A percentile compares a stretch with the other conserved stretches of the same genome.
phyloP scores from a whole-genome alignment of 352 stramenopile species.

The Phytophthora pinifolia region DNA sequence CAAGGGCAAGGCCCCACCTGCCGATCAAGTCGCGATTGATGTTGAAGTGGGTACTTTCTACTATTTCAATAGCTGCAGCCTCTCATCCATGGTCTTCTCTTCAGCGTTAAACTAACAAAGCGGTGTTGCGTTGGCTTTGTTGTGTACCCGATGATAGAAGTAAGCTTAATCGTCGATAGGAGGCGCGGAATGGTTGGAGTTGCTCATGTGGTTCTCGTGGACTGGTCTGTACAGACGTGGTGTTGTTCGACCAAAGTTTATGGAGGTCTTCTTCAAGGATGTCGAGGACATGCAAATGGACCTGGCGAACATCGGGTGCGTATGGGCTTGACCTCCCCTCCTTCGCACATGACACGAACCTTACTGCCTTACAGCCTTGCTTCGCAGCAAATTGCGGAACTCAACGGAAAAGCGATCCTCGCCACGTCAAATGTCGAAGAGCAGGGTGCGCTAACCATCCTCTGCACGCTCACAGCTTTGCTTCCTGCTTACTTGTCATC shows the following conservation, averaged over 20 bases:
- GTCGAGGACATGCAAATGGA: conserved; percentile 95
- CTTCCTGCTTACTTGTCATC: neutral
- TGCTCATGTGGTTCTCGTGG: conserved; percentile 1
- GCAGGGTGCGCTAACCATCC: conserved; percentile 38
- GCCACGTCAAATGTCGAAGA: conserved; percentile 94
- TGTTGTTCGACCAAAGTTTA: conserved; percentile 84
- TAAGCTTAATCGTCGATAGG: neutral
- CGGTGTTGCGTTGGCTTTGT: neutral
- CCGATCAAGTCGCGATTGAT: conserved; percentile 57
- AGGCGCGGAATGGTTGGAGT: neutral
- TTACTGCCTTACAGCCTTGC: conserved; percentile 47
- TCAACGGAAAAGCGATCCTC: conserved; percentile 94
- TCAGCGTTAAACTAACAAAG: neutral
- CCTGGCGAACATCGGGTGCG: conserved; percentile 88
- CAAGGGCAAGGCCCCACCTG: conserved; percentile 45
- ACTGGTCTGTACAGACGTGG: conserved; percentile 26
- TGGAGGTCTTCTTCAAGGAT: conserved; percentile 96
- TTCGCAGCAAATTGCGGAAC: conserved; percentile 90
- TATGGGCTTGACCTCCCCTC: neutral
- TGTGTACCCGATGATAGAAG: conserved; percentile 2
- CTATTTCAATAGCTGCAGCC: neutral
- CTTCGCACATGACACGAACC: neutral
- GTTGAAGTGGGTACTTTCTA: conserved; percentile 46
- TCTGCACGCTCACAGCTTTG: neutral
- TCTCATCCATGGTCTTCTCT: neutral